Conservation (phyloP, 2,329 filamentous ascomycete genomes). For the Pseudogymnoascus sp. region DNA sequence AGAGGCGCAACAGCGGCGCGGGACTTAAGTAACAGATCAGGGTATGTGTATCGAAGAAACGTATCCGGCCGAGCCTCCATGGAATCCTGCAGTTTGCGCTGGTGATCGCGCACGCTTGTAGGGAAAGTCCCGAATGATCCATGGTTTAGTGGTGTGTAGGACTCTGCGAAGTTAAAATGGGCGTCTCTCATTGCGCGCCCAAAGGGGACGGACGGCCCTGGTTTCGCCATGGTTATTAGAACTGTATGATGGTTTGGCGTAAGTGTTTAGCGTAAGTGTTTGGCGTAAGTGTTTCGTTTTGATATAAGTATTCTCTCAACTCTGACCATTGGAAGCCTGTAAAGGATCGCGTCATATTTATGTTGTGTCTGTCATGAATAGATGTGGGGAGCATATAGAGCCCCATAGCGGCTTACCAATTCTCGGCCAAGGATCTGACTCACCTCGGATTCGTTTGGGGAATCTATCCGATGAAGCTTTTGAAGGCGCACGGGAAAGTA, state of each 20-base stretch:
- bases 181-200: constrained; percentile 19
- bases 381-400: too few relatives aligned
- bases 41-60: constrained; percentile 65
- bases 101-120: constrained; percentile 50
- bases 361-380: neutral
- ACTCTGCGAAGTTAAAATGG: constrained; percentile 21
- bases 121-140: constrained; percentile 78
- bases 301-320: neutral
- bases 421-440: too few relatives aligned
- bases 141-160: constrained; percentile 23
- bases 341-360: neutral
- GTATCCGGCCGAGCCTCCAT: constrained; percentile 61
- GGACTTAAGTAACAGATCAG: constrained; percentile 52
- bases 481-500: too few relatives aligned
- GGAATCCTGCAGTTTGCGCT: constrained; percentile 55
- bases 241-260: neutral
- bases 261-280: too few relatives aligned
- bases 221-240: neutral
- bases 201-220: constrained; percentile 13
- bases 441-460: too few relatives aligned
- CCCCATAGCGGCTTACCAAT: too few relatives aligned
- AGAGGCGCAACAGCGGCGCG: constrained; percentile 56
- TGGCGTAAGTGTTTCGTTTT: neutral
- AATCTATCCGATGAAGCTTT: too few relatives aligned
- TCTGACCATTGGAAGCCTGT: neutral